These are phyloP conservation scores for Tylopilus sp. DNA, from an alignment of 768 basidiomycete genomes.

Conservation along the genomic window DNA sequence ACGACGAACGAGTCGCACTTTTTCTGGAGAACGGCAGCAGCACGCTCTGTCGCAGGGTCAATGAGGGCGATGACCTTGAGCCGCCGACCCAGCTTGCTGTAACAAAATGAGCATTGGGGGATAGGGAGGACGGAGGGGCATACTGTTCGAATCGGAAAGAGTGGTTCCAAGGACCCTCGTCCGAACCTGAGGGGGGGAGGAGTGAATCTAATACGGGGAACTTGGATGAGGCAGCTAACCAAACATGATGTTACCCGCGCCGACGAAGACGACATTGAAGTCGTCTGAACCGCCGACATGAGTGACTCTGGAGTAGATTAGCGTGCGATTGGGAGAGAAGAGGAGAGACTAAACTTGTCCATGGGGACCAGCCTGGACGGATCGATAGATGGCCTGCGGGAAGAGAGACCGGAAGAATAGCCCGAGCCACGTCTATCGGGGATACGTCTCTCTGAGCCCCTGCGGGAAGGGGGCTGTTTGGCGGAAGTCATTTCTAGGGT, in stretches of 20 bases:
- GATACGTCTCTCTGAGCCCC: slow-evolving; percentile 41
- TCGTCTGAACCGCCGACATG: slow-evolving; percentile 59
- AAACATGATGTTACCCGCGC: slow-evolving; percentile 98
- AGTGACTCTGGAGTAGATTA: slow-evolving; percentile 37
- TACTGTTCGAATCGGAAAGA: slow-evolving; percentile 89
- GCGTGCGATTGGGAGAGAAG: neutral
- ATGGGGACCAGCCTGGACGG: slow-evolving; percentile 73
- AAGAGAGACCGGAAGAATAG: slow-evolving; percentile 42
- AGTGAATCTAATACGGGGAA: slow-evolving; percentile 7
- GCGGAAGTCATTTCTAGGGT: slow-evolving; percentile 32
- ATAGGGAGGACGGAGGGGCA: slow-evolving; percentile 22
- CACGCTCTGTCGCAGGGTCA: slow-evolving; percentile 85
- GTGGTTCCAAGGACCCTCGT: slow-evolving; percentile 91
- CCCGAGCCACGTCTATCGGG: slow-evolving; percentile 50
- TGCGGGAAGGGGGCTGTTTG: slow-evolving; percentile 36
- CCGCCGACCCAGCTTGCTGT: slow-evolving; percentile 89
- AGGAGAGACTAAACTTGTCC: slow-evolving; percentile 56
- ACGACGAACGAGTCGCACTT: slow-evolving; percentile 93
- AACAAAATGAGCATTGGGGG: slow-evolving; percentile 8
- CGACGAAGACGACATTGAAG: slow-evolving; percentile 94
- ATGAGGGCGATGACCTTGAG: slow-evolving; percentile 95
- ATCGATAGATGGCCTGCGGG: slow-evolving; percentile 72
- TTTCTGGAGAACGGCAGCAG: slow-evolving; percentile 74
- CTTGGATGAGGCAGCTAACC: slow-evolving; percentile 41
- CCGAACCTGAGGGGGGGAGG: slow-evolving; percentile 52